phyloP scores from a whole-genome alignment of 306 rosid genomes.

The Castanospermum australe region DNA sequence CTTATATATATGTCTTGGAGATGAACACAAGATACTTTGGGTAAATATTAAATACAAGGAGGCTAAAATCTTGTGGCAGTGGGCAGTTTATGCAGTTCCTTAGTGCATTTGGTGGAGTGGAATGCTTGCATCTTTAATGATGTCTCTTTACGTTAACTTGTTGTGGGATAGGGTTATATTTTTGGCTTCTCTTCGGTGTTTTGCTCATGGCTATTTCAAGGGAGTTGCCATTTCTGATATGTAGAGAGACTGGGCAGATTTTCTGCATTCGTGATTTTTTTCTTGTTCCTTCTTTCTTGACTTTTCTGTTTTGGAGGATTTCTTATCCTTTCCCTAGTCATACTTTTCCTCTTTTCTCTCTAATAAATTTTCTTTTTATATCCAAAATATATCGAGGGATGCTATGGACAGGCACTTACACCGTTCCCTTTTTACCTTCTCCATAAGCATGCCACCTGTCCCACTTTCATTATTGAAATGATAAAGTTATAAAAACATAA shows the following conservation, averaged over 20 bases:
- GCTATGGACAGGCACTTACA: no score
- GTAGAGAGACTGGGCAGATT: not conserved
- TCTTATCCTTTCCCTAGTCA: not conserved
- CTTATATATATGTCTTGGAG: not conserved
- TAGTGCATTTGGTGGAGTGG: not conserved
- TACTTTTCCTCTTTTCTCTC: slow-evolving; percentile 6
- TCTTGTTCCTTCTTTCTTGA: not conserved
- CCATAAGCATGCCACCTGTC: no score
- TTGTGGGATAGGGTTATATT: not conserved
- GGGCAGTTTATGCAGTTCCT: slow-evolving; percentile 8
- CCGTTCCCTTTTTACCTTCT: no score
- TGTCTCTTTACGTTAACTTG: not conserved
- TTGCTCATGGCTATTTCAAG: not conserved
- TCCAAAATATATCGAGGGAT: no score
- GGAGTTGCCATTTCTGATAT: slow-evolving; percentile 12
- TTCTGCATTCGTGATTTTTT: not conserved
- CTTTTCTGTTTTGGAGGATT: not conserved
- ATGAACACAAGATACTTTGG: not conserved
- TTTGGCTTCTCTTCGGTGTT: not conserved
- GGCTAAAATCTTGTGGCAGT: not conserved
- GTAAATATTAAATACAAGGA: not conserved
- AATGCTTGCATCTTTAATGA: slow-evolving; percentile 4
- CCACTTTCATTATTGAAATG: no score
- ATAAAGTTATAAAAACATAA: no score
- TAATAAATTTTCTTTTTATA: not conserved